Percentiles rank a stretch among this genome's conserved stretches.
Evolutionary conservation across 2,329 filamentous ascomycete genomes (phyloP).

Genomic region (Colletotrichum euphorbiae): DNA sequence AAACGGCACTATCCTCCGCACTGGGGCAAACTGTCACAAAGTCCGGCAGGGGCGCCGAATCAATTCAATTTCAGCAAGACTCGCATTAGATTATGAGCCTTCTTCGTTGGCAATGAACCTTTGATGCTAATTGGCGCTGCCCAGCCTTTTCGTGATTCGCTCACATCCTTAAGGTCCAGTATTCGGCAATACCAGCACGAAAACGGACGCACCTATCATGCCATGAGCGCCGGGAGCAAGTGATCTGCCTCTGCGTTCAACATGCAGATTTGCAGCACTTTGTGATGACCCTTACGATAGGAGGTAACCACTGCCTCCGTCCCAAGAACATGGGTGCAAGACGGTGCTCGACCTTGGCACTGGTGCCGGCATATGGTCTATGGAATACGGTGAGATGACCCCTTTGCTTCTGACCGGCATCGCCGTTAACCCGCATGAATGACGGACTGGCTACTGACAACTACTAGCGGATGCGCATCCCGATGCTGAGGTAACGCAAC

Average conservation of each 20-base stretch:
- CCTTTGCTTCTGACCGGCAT: neutral
- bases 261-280: slow-evolving; percentile 51
- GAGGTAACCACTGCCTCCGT: slow-evolving; percentile 45
- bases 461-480: slow-evolving; percentile 46
- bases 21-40: neutral
- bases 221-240: slow-evolving; percentile 41
- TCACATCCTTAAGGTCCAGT: slow-evolving; percentile 45
- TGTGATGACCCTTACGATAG: slow-evolving; percentile 47
- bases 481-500: slow-evolving; percentile 43
- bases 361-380: slow-evolving; percentile 58
- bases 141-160: slow-evolving; percentile 17
- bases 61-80: too few species aligned
- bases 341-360: slow-evolving; percentile 60
- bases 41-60: neutral
- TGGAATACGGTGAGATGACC: slow-evolving; percentile 53
- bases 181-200: slow-evolving; percentile 52
- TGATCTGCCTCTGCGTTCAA: neutral
- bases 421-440: neutral
- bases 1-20: neutral
- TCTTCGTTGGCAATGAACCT: neutral
- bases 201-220: slow-evolving; percentile 53
- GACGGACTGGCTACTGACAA: neutral
- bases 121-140: neutral
- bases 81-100: too few species aligned
- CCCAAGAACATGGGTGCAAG: slow-evolving; percentile 44